Conservation (phyloP, 495 filamentous ascomycete genomes). For the Trichoderma gamsii region DNA sequence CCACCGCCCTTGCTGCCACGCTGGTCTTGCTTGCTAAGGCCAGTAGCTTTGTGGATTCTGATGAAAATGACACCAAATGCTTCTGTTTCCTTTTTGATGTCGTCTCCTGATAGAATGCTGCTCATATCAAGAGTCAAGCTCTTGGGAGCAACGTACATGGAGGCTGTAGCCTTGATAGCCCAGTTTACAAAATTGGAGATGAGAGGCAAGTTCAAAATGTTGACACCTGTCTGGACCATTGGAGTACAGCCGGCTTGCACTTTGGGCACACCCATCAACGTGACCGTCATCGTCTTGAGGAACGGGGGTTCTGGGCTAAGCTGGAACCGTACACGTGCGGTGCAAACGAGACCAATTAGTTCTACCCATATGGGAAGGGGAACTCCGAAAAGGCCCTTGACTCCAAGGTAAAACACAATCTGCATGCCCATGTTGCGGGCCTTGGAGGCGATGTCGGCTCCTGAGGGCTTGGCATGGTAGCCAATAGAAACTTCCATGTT, state of each 20-base stretch:
- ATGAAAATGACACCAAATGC: constrained; percentile 87
- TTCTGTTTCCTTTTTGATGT: constrained; percentile 79
- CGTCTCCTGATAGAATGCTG: constrained; percentile 83
- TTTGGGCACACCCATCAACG: constrained; percentile 85
- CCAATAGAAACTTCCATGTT: constrained; percentile 92
- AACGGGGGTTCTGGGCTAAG: constrained; percentile 88
- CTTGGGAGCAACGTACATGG: constrained; percentile 94
- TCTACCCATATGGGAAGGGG: constrained; percentile 65
- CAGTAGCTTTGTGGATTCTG: constrained; percentile 78
- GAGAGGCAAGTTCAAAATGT: constrained; percentile 83
- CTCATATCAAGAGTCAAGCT: constrained; percentile 87
- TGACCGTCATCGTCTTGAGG: constrained; percentile 85
- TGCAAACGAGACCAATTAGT: constrained; percentile 77
- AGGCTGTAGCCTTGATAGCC: constrained; percentile 78
- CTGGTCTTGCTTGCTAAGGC: constrained; percentile 85
- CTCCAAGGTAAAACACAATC: constrained; percentile 84
- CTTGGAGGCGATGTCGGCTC: constrained; percentile 61
- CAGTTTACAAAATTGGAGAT: constrained; percentile 97
- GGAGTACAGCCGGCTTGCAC: constrained; percentile 87
- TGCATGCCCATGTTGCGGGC: constrained; percentile 94
- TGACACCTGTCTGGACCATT: constrained; percentile 81
- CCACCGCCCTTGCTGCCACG: constrained; percentile 80
- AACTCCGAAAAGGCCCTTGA: constrained; percentile 80
- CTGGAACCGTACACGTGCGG: constrained; percentile 71
- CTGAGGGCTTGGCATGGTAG: constrained; percentile 79